Conservation (phyloP, 1,139 yeast species). For the Pichia cactophila region DNA sequence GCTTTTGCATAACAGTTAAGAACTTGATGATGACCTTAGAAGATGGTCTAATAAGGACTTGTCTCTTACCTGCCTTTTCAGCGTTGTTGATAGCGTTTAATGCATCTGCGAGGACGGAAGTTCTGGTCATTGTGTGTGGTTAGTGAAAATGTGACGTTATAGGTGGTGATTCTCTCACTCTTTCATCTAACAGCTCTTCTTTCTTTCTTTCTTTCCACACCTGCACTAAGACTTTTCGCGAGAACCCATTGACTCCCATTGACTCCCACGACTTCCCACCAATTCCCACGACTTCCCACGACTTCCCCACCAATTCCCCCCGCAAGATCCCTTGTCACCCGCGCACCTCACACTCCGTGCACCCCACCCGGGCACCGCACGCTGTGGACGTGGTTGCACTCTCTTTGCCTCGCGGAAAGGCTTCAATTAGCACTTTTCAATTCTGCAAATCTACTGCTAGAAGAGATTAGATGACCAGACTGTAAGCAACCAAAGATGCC, state of each 20-base stretch:
- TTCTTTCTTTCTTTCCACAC: background rate
- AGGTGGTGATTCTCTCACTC: too few relatives aligned
- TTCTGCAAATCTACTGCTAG: background rate
- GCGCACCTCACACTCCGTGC: slow-evolving; percentile 1
- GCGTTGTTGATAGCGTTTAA: slow-evolving; percentile 98
- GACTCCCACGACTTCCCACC: background rate
- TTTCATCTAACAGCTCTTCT: too few relatives aligned
- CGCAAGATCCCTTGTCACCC: background rate
- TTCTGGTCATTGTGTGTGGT: slow-evolving; percentile 72
- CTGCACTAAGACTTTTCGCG: too few relatives aligned
- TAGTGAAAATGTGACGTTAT: too few relatives aligned
- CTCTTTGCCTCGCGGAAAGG: background rate
- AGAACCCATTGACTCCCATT: too few relatives aligned
- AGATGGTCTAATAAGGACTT: slow-evolving; percentile 96
- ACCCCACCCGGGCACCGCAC: background rate
- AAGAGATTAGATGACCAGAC: background rate
- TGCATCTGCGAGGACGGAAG: slow-evolving; percentile 99
- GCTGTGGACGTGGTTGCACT: background rate
- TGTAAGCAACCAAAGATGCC: slow-evolving; percentile 6
- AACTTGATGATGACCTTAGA: slow-evolving; percentile 97
- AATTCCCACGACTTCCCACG: background rate
- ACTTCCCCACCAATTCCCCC: too few relatives aligned
- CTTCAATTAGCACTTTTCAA: background rate
- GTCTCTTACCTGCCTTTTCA: slow-evolving; percentile 99
- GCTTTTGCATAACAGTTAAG: slow-evolving; percentile 96